Conservation (phyloP, 2,329 filamentous ascomycete species). For the Sporothrix pseudoabietina region DNA sequence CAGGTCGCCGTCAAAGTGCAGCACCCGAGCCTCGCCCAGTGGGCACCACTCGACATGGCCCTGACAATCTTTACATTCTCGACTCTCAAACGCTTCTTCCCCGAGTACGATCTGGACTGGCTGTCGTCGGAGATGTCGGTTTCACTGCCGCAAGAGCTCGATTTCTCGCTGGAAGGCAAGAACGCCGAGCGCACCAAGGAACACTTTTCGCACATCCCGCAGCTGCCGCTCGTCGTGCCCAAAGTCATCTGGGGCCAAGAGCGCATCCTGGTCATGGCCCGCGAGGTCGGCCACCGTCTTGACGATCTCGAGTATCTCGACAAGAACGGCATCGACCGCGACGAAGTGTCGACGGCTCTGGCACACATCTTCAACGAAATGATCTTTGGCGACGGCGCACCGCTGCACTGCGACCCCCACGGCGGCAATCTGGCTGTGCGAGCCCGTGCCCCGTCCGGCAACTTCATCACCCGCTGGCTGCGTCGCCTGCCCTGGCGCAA, state of each 20-base stretch:
- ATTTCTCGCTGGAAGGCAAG: constrained; percentile 81
- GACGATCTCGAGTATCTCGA: constrained; percentile 91
- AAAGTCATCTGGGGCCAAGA: constrained; percentile 86
- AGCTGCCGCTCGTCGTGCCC: constrained; percentile 84
- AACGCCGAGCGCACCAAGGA: constrained; percentile 79
- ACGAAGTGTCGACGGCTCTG: constrained; percentile 90
- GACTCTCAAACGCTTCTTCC: constrained; percentile 89
- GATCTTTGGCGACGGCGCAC: constrained; percentile 90
- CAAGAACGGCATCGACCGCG: constrained; percentile 81
- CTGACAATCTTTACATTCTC: constrained; percentile 88
- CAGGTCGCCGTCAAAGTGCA: constrained; percentile 96
- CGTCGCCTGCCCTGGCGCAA: constrained; percentile 42
- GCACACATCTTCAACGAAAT: constrained; percentile 98
- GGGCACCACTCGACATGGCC: constrained; percentile 83
- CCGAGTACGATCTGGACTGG: constrained; percentile 97
- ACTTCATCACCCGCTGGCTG: constrained; percentile 4
- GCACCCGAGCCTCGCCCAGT: constrained; percentile 85
- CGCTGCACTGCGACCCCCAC: constrained; percentile 94
- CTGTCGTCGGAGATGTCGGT: constrained; percentile 89
- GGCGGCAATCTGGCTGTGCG: constrained; percentile 92
- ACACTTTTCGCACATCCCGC: constrained; percentile 70
- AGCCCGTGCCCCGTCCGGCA: constrained; percentile 28
- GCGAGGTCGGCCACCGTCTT: constrained; percentile 79
- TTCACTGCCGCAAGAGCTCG: constrained; percentile 86
- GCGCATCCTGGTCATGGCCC: constrained; percentile 93